Base-by-base conservation (phyloP, 2,329 filamentous ascomycete species). In the Ophiostoma angusticollis region DNA sequence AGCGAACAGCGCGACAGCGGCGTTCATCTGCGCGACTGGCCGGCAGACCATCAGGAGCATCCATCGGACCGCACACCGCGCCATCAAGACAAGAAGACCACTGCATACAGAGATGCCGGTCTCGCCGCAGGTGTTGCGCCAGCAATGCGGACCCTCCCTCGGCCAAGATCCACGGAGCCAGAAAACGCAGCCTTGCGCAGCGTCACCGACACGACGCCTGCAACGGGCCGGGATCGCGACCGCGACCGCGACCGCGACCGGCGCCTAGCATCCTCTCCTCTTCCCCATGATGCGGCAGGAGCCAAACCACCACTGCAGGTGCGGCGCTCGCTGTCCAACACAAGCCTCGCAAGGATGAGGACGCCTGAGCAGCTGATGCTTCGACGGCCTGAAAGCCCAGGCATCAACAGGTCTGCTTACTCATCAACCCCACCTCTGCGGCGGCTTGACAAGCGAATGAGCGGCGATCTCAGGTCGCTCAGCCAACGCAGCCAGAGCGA, bases 391-490 rank as follows among this genome's bases (percentile, higher is more conserved):
- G 72, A 79, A 48, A 84, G 78, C 40, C 67, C 70, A 63, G 64
- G 69, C 64, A 67, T 68, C 63, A 65, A 56, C 58, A 67, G 45
- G 54, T 44, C 47, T 27, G 44, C 43, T 23, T 51, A 63, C 47
- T 65, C 60, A 54, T 60, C 60, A 47, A 80, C 78, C 43, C 80
- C 80, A 47, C 77, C 80, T 34, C 70, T 91, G 45, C 73, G 85
- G 52, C 74, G 84, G 47, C 70, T 73, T 46, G 76, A 79, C 56
- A 68, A 62, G 55, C 70, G 70, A 55, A 62, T 78, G 58, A 87
- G 82, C 69, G 79, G 81, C 59, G 83, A 93, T 67, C 68, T 93
- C 52, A 66, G 80, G 62, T 73, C 72, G 50, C 73, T 74, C 50
- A 74, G 74, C 60, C 72, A 72, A 69, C 70, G 52, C 45, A 62